phyloP scores from a whole-genome alignment of 1,284 basidiomycete species.

The Cystobasidium sp. region DNA sequence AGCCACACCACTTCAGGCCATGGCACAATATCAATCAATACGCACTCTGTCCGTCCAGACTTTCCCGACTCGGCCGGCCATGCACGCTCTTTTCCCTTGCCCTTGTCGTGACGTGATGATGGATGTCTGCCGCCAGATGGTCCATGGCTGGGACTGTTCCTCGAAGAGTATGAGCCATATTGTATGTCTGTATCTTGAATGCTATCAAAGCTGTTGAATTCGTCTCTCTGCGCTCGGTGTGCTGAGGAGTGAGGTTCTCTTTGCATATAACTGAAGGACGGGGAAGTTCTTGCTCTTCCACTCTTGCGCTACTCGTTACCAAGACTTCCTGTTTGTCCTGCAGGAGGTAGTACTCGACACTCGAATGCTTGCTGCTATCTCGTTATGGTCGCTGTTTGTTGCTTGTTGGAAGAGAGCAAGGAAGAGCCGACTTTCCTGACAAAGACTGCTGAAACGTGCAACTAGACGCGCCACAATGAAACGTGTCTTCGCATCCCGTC shows the following conservation, averaged over 20 bases:
- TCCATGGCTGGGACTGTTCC: background rate
- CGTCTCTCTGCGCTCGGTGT: slow-evolving; percentile 8
- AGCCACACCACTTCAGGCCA: background rate
- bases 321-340: too few relatives aligned
- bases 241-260: slow-evolving; percentile 25
- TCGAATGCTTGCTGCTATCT: too few relatives aligned
- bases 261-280: slow-evolving; percentile 36
- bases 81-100: slow-evolving; percentile 35
- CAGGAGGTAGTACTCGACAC: too few relatives aligned
- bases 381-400: too few relatives aligned
- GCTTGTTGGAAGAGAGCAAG: too few relatives aligned
- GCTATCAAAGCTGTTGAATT: slow-evolving; percentile 13
- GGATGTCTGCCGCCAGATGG: slow-evolving; percentile 8
- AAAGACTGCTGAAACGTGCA: too few relatives aligned
- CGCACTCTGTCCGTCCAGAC: background rate
- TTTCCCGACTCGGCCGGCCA: slow-evolving; percentile 14
- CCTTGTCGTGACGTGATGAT: slow-evolving; percentile 10
- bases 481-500: too few relatives aligned
- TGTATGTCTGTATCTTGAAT: slow-evolving; percentile 14
- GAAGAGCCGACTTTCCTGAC: too few relatives aligned
- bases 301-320: background rate
- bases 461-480: too few relatives aligned
- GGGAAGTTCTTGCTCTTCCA: background rate
- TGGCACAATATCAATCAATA: background rate
- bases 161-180: slow-evolving; percentile 16